Conservation (phyloP, 2,329 filamentous ascomycete species). For the Hypoxylon sp. region DNA sequence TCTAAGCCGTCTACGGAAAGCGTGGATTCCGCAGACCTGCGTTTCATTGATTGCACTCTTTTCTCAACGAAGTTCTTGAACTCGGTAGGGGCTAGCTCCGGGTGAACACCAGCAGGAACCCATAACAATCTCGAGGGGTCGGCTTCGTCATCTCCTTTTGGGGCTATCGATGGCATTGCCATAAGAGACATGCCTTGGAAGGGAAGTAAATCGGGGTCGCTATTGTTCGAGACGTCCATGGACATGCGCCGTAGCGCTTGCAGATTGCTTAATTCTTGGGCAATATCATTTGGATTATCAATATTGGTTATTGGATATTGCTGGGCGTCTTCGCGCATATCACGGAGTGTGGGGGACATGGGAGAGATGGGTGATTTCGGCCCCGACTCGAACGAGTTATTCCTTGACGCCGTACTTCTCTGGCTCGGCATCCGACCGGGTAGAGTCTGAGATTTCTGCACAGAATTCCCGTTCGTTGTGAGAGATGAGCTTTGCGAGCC, state of each 20-base stretch:
- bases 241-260: constrained; percentile 93
- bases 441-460: constrained; percentile 63
- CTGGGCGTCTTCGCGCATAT: constrained; percentile 74
- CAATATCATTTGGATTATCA: constrained; percentile 88
- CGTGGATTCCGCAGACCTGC: constrained; percentile 81
- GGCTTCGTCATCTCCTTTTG: constrained; percentile 81
- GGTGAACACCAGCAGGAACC: constrained; percentile 95
- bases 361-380: constrained; percentile 55
- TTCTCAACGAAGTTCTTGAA: constrained; percentile 98
- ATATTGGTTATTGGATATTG: constrained; percentile 91
- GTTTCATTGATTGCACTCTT: constrained; percentile 88
- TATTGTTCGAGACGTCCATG: constrained; percentile 87
- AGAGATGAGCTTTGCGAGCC: constrained; percentile 46
- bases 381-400: constrained; percentile 59
- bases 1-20: constrained; percentile 71
- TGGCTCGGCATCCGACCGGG: constrained; percentile 60
- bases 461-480: constrained; percentile 53
- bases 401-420: constrained; percentile 52
- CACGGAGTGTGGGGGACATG: constrained; percentile 68
- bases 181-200: constrained; percentile 76
- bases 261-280: constrained; percentile 91
- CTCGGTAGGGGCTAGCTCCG: constrained; percentile 93
- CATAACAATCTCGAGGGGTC: constrained; percentile 92
- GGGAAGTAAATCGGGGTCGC: constrained; percentile 81
- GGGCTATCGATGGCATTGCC: constrained; percentile 80